Percentiles rank a stretch among this genome's conserved stretches.
phyloP scores from a whole-genome alignment of 2,329 filamentous ascomycete species.

The Colletotrichum sp. region DNA sequence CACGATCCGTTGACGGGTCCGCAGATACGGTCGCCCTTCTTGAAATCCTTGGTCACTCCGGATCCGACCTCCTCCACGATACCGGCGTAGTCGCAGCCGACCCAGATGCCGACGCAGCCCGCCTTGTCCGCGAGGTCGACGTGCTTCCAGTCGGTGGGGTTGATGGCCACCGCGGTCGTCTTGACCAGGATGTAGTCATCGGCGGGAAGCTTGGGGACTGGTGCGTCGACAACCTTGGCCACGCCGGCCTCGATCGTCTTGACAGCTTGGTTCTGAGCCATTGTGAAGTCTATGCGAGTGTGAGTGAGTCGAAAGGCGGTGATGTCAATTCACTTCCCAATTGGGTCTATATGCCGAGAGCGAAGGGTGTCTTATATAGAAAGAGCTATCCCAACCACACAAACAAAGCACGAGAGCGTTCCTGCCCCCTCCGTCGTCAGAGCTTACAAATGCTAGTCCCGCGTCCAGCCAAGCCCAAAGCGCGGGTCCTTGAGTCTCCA shows the following conservation, averaged over 20 bases:
- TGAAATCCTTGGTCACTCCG: constrained; percentile 45
- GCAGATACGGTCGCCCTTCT: constrained; percentile 51
- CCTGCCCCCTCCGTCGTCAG: background rate
- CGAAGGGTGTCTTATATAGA: background rate
- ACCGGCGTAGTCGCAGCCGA: constrained; percentile 54
- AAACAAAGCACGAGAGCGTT: background rate
- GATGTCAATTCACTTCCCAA: background rate
- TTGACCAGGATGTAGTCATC: constrained; percentile 37
- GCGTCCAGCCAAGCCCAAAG: background rate
- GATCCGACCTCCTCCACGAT: constrained; percentile 50
- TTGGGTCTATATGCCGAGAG: background rate
- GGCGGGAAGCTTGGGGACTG: constrained; percentile 23
- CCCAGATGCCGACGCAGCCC: constrained; percentile 23
- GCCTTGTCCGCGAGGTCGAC: constrained; percentile 26
- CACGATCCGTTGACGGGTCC: constrained; percentile 42
- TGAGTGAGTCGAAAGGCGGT: background rate
- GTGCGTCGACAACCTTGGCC: constrained; percentile 32
- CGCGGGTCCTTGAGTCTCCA: background rate
- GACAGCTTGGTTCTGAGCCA: constrained; percentile 21
- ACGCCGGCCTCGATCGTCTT: constrained; percentile 22
- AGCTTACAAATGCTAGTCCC: constrained; percentile 15
- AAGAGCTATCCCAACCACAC: background rate
- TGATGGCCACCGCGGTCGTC: constrained; percentile 38
- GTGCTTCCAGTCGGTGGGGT: constrained; percentile 41
- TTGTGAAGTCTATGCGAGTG: background rate